phyloP scores from a whole-genome alignment of 2,329 filamentous ascomycete species.

The Phyllosticta ampelicida region DNA sequence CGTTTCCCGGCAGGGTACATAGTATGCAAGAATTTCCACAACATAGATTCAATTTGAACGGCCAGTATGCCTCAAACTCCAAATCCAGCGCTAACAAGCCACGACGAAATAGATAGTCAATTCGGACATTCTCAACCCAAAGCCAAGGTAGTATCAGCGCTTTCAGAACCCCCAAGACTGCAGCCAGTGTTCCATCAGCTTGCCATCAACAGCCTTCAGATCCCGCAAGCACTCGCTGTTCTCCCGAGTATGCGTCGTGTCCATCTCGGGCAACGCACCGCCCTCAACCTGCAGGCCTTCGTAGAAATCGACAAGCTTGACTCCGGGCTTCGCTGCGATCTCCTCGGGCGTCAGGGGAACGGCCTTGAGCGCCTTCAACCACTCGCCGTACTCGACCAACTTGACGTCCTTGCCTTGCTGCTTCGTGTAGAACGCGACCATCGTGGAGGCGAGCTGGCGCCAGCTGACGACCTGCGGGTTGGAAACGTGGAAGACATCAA shows the following conservation, averaged over 20 bases:
- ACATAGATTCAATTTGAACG: no score
- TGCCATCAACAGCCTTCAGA: constrained; percentile 4
- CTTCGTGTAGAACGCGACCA: neutral
- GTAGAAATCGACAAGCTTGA: constrained; percentile 14
- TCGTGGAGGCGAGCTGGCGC: constrained; percentile 5
- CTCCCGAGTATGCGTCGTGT: neutral
- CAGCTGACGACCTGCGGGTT: constrained; percentile 11
- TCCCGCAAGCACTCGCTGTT: neutral
- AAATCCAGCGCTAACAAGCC: no score
- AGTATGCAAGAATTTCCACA: no score
- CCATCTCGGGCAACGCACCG: constrained; percentile 5
- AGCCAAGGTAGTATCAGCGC: neutral
- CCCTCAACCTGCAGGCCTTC: constrained; percentile 5
- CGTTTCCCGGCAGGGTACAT: no score
- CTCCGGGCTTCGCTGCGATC: constrained; percentile 8
- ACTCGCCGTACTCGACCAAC: constrained; percentile 6
- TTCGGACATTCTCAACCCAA: no score
- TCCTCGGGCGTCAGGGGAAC: constrained; percentile 9
- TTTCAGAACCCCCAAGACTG: constrained; percentile 7
- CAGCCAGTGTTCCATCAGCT: constrained; percentile 7
- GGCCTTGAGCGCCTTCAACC: constrained; percentile 8
- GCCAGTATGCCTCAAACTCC: no score
- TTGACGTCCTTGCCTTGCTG: neutral
- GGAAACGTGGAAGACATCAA: constrained; percentile 7
- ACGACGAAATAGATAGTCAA: no score